Base-by-base conservation (phyloP, 1,284 basidiomycete genomes). In the Cutaneotrichosporon mucoides region DNA sequence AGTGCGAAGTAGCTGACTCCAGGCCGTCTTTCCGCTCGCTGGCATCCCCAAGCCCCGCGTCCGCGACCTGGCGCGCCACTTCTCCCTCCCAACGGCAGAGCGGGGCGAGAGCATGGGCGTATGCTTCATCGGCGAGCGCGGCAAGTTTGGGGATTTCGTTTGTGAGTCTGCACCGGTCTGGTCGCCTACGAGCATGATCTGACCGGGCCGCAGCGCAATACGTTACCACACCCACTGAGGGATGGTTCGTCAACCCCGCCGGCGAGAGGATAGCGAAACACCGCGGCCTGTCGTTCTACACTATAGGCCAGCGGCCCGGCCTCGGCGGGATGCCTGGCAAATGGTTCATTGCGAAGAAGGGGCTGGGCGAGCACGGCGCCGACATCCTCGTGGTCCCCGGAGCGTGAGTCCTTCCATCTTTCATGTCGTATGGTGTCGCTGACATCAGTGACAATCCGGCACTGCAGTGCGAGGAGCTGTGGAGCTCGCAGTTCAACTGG, bases 71-170 rank as follows among this genome's bases (percentile, higher is more conserved):
- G 95, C 95, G 0, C 76, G 77, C 5, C 74, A 84, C 44, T 84
- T 84, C 73, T 77, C 75, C 0, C 79, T 99, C 9, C 87, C 88
- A 2, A 96, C 89, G 0, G 90, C 92, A 1, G 81, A 84, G 2
- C 82, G 91, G 56, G 82, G 82, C 24, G 95, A 99, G 73, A 93
- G 90, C 75, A 95, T 97, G 88, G 95, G 95, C 0, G 84, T 98
- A n/a, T 98, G 95, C 72, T 98, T 98, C 67, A 87, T 98, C 7
- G 95, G 94, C 11, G 84, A 93, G 76, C 85, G 87, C 68, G 81
- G 83, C 13, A 83, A 81, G 55, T 95, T 95, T 69, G 82, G 82
- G 46, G 79, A 84, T 12, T 95, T 93, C 71, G 76, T 95, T 50
- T 83, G 92, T 91, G 61, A 51, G 74, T 70, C 8, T 24, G 24